Percentiles rank a stretch among this genome's conserved stretches.
These are phyloP conservation scores for Penicillium sp. DNA, from an alignment of 2,329 filamentous ascomycete genomes.

Conservation along the genomic window DNA sequence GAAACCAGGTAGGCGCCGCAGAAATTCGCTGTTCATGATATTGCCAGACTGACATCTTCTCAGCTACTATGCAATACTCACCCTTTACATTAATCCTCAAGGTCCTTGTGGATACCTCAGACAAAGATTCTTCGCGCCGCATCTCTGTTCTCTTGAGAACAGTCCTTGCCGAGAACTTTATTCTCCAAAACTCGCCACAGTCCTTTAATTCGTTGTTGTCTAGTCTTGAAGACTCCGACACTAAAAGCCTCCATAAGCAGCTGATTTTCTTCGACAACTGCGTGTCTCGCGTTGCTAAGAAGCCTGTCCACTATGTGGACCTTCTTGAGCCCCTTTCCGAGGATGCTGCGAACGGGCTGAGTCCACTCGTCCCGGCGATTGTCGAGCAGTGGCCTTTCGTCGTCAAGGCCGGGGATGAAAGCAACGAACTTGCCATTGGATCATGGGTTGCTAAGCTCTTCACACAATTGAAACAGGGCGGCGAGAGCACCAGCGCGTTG, in stretches of 20 bases:
- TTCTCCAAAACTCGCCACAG: conserved; percentile 30
- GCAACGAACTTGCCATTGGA: conserved; percentile 50
- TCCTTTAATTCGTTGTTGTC: conserved; percentile 40
- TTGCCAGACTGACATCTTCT: not conserved
- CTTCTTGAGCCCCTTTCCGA: conserved; percentile 41
- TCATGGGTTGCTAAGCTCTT: conserved; percentile 60
- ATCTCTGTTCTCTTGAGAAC: conserved; percentile 35
- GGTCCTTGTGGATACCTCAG: conserved; percentile 32
- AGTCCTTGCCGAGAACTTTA: conserved; percentile 38
- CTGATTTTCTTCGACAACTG: conserved; percentile 84
- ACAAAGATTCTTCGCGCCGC: conserved; percentile 31
- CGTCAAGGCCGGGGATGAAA: conserved; percentile 50
- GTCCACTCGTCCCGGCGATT: conserved; percentile 67
- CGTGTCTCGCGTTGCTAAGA: conserved; percentile 68
- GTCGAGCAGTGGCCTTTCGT: conserved; percentile 76
- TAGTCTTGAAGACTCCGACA: conserved; percentile 37
- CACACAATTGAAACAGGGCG: conserved; percentile 52
- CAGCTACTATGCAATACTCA: conserved; percentile 41
- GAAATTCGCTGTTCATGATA: conserved; percentile 4
- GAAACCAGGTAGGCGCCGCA: conserved; percentile 53
- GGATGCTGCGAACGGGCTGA: conserved; percentile 46
- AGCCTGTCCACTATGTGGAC: conserved; percentile 76
- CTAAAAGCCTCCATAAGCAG: conserved; percentile 31
- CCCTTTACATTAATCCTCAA: conserved; percentile 43
- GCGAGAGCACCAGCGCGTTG: conserved; percentile 51